Evolutionary conservation across 2,329 filamentous ascomycete species (phyloP).

Genomic region (Diaporthe aspalathi): DNA sequence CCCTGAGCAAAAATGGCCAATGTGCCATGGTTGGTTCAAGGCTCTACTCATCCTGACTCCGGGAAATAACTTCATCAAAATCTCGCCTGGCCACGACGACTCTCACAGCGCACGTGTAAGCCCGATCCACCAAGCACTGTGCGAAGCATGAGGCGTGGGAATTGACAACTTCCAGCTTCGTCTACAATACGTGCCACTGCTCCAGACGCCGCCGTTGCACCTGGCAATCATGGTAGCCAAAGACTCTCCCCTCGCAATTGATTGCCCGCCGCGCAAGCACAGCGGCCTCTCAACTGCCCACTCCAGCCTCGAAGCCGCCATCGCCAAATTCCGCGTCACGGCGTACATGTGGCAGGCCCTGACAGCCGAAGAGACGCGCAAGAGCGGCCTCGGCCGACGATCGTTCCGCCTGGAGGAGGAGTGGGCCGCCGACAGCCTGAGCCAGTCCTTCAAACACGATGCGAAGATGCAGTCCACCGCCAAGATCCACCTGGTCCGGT

Average conservation of each 20-base stretch:
- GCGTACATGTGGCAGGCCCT: slow-evolving; percentile 83
- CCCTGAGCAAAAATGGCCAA: slow-evolving; percentile 41
- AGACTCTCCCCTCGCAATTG: slow-evolving; percentile 76
- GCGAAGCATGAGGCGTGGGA: background rate
- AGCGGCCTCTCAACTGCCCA: slow-evolving; percentile 63
- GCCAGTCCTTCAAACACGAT: slow-evolving; percentile 45
- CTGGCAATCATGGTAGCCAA: slow-evolving; percentile 76
- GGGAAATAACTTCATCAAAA: slow-evolving; percentile 38
- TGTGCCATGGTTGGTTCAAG: slow-evolving; percentile 41
- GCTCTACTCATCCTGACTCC: slow-evolving; percentile 41
- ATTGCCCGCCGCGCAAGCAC: slow-evolving; percentile 72
- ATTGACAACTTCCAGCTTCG: slow-evolving; percentile 2
- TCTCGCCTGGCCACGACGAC: background rate
- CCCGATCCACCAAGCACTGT: no score
- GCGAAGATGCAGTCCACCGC: slow-evolving; percentile 52
- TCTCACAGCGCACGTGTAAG: background rate
- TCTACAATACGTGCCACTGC: slow-evolving; percentile 65
- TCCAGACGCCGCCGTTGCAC: slow-evolving; percentile 72
- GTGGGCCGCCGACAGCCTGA: slow-evolving; percentile 76
- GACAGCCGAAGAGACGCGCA: slow-evolving; percentile 79
- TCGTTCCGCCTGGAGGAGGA: slow-evolving; percentile 81
- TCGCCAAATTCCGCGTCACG: slow-evolving; percentile 78
- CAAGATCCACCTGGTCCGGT: slow-evolving; percentile 76
- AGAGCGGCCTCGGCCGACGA: slow-evolving; percentile 74
- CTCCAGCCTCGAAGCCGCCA: slow-evolving; percentile 68